Evolutionary conservation across 805 yeast genomes (phyloP), one percentile per base, ranked within the genome.

Genomic region (Candida wancherniae): DNA sequence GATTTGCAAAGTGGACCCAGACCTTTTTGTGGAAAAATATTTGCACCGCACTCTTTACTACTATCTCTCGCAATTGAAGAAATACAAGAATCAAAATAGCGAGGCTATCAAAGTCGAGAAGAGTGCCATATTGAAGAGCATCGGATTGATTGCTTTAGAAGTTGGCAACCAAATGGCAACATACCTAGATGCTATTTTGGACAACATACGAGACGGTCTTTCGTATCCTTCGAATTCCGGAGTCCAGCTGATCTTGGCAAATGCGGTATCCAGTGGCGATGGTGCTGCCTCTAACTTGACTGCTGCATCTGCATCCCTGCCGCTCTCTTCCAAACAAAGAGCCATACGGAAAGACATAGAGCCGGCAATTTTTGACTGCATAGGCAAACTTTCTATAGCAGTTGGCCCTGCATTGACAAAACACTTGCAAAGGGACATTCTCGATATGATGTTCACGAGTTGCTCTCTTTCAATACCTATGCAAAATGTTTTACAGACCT

Each of bases 351-450:
- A 77, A 49, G 87, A 82, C 28, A 77, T 82, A 25, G 94, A 85
- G 43, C 81, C 84, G 0, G 87, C 95, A 1, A 75, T 90, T 13
- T 90, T 88, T 48, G 84, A 83, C 45, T 92, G 97, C 53, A 70
- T 90, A 25, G 85, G 94, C 0, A 83, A 85, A 57, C 61, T 92
- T 21, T 88, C 96, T 0, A 71, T 72, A 15, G 90, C 97, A 0
- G 85, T 90, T 10, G 97, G 97, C 0, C 94, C 95, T 9, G 94
- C 95, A 0, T 64, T 90, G 34, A 84, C 96, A 0, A 92, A 90
- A 50, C 87, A 85, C 52, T 61, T 92, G 33, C 88, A 86, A 42
- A 73, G 80, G 39, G 94, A 85, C 47, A 70, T 90, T 14, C 60
- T 90, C 30, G 88, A 82, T 43, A 68, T 84, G 58, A 73, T 90